phyloP scores from a whole-genome alignment of 2,329 filamentous ascomycete genomes.

The Cladosporium phlei region DNA sequence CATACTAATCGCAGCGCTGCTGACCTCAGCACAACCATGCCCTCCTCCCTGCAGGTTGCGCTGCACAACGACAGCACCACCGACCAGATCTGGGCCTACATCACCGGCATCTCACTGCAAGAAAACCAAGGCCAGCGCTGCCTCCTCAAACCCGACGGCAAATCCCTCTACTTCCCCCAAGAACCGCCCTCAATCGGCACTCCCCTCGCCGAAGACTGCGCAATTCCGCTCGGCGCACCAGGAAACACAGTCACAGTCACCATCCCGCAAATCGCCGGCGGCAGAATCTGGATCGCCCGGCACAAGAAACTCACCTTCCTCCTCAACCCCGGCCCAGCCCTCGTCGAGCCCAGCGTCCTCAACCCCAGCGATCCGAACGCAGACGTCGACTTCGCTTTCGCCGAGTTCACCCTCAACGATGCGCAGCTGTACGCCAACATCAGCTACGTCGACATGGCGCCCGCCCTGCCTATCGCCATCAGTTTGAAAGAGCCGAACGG shows the following conservation, averaged over 20 bases:
- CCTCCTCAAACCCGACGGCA: conserved; percentile 32
- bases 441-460: conserved; percentile 36
- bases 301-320: conserved; percentile 33
- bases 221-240: conserved; percentile 32
- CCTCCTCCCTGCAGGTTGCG: conserved; percentile 31
- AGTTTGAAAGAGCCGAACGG: conserved; percentile 36
- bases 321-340: conserved; percentile 32
- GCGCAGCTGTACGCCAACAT: conserved; percentile 46
- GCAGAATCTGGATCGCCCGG: conserved; percentile 35
- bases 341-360: conserved; percentile 34
- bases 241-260: conserved; percentile 31
- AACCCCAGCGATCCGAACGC: conserved; percentile 42
- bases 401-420: conserved; percentile 46
- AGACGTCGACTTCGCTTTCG: conserved; percentile 43
- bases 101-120: conserved; percentile 35
- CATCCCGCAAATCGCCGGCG: conserved; percentile 35
- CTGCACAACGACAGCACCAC: conserved; percentile 33
- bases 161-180: conserved; percentile 32
- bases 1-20: no score
- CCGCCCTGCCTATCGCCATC: conserved; percentile 39
- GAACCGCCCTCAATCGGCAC: conserved; percentile 30
- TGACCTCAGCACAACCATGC: no score
- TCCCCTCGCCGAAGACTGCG: conserved; percentile 32
- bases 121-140: conserved; percentile 29
- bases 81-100: conserved; percentile 31